Conservation (phyloP, 2,329 filamentous ascomycete species). For the Hypomyces perniciosus region DNA sequence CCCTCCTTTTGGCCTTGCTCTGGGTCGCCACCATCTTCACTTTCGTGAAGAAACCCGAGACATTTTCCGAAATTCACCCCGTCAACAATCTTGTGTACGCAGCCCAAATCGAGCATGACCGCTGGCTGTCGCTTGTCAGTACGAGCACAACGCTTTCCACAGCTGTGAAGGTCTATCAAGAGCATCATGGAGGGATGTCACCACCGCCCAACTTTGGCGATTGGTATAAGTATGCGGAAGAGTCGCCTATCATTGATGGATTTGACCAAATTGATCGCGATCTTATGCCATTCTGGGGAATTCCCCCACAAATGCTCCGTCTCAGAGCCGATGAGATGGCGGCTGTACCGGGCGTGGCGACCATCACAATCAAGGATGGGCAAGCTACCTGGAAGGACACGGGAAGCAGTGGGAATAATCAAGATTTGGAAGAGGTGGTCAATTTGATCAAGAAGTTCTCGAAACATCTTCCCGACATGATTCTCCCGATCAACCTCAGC, state of each 20-base stretch:
- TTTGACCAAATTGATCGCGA: conserved; percentile 74
- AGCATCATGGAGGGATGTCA: conserved; percentile 54
- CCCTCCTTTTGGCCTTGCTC: conserved; percentile 33
- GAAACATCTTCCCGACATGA: conserved; percentile 72
- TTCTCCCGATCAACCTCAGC: conserved; percentile 74
- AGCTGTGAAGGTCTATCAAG: conserved; percentile 44
- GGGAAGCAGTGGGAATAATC: conserved; percentile 25
- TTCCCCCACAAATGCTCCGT: conserved; percentile 63
- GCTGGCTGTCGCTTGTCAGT: conserved; percentile 43
- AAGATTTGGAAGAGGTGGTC: conserved; percentile 40
- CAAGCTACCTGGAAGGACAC: conserved; percentile 41
- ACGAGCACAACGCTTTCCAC: conserved; percentile 41
- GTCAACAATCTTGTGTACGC: conserved; percentile 45
- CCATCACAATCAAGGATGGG: conserved; percentile 58
- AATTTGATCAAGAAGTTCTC: conserved; percentile 68
- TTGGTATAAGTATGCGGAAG: conserved; percentile 74
- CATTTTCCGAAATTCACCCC: conserved; percentile 35
- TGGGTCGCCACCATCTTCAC: conserved; percentile 33
- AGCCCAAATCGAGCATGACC: conserved; percentile 39
- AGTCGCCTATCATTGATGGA: conserved; percentile 71
- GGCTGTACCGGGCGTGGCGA: conserved; percentile 37
- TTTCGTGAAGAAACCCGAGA: conserved; percentile 23
- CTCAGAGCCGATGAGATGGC: conserved; percentile 43
- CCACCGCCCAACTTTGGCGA: conserved; percentile 78
- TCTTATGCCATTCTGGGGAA: conserved; percentile 69